phyloP scores from a whole-genome alignment of 306 rosid species.

The Erythrophleum fordii region DNA sequence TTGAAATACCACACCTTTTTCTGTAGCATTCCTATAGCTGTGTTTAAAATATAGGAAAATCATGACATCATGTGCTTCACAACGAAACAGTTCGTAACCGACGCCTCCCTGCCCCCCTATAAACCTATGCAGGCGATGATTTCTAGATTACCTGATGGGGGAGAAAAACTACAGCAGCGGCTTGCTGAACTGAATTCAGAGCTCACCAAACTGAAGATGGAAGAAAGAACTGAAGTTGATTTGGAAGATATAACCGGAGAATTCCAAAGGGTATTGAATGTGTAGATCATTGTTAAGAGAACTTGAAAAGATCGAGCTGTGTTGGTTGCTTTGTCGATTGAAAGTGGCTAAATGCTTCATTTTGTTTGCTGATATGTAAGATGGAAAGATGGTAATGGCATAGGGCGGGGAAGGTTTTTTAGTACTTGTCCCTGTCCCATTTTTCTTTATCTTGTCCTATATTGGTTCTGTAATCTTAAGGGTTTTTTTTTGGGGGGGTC shows the following conservation, averaged over 20 bases:
- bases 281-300: slow-evolving; percentile 43
- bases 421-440: no score
- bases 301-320: not conserved
- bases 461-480: no score
- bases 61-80: not conserved
- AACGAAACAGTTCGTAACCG: slow-evolving; percentile 11
- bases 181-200: slow-evolving; percentile 58
- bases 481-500: no score
- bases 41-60: not conserved
- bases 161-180: slow-evolving; percentile 61
- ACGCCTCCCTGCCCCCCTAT: not conserved
- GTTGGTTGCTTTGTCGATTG: not conserved
- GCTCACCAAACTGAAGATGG: slow-evolving; percentile 48
- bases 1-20: not conserved
- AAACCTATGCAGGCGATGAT: slow-evolving; percentile 59
- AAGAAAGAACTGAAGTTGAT: slow-evolving; percentile 46
- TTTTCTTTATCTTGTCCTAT: no score
- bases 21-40: not conserved
- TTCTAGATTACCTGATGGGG: slow-evolving; percentile 81
- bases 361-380: not conserved
- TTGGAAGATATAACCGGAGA: slow-evolving; percentile 61
- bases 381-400: no score
- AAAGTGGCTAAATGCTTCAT: not conserved
- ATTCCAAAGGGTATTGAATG: slow-evolving; percentile 59
- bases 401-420: no score